Evolutionary conservation across 371 early-diverging fungal species (phyloP).

Genomic region (Apophysomyces ossiformis): DNA sequence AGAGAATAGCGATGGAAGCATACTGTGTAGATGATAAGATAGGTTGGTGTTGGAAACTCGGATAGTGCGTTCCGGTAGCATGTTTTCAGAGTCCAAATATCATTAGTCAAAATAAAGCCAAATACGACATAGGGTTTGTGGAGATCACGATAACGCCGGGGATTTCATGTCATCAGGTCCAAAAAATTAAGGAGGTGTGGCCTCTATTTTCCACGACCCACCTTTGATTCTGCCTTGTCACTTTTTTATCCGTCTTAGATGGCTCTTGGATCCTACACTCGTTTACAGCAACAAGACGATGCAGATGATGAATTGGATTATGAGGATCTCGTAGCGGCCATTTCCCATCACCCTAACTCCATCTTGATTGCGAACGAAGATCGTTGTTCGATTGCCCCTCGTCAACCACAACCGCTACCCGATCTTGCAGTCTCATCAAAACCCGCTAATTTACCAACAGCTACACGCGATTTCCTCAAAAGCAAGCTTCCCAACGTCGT

Average conservation of each 20-base stretch:
- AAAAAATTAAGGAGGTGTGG: slow-evolving; percentile 6
- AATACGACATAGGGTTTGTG: too few species aligned
- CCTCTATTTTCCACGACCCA: slow-evolving; percentile 1
- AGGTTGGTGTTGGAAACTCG: too few species aligned
- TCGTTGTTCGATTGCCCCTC: slow-evolving; percentile 33
- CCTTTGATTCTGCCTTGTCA: neutral
- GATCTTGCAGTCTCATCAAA: slow-evolving; percentile 24
- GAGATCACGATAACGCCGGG: too few species aligned
- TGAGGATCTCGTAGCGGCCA: slow-evolving; percentile 25
- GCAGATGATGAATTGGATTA: slow-evolving; percentile 36
- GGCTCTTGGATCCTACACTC: slow-evolving; percentile 29
- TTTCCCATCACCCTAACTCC: slow-evolving; percentile 43
- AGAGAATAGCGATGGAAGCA: too few species aligned
- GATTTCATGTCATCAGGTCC: neutral
- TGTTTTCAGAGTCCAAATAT: too few species aligned
- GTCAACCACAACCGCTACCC: slow-evolving; percentile 20
- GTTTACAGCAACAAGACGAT: slow-evolving; percentile 43
- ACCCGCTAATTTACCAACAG: slow-evolving; percentile 31
- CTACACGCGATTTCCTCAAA: slow-evolving; percentile 40
- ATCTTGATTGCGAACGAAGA: slow-evolving; percentile 38
- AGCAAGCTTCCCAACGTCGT: slow-evolving; percentile 39
- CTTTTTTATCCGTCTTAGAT: neutral
- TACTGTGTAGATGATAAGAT: too few species aligned
- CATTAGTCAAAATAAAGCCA: too few species aligned
- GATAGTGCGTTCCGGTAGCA: too few species aligned